phyloP scores from a whole-genome alignment of 176 grass and related monocot species.

The Oryza officinalis region DNA sequence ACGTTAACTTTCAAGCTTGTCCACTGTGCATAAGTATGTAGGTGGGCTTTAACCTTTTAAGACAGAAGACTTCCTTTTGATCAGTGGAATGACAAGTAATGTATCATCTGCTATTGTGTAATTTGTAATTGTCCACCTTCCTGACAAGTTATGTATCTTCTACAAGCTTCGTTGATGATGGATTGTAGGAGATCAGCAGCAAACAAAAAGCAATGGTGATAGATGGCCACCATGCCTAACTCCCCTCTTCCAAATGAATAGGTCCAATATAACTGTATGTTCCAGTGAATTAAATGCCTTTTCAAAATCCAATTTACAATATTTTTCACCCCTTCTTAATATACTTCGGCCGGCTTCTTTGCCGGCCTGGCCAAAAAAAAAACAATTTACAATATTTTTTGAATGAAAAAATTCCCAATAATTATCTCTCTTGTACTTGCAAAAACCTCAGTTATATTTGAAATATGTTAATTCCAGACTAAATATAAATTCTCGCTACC shows the following conservation, averaged over 20 bases:
- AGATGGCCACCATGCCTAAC: not conserved
- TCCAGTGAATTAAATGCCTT: not conserved
- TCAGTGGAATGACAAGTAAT: too few relatives aligned
- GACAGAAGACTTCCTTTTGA: not conserved
- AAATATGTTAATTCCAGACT: not conserved
- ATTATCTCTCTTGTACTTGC: not conserved
- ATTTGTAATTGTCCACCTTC: too few relatives aligned
- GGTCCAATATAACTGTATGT: too few relatives aligned
- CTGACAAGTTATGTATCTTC: not conserved
- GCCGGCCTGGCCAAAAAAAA: too few relatives aligned
- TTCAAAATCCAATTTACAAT: not conserved
- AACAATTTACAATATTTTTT: not conserved
- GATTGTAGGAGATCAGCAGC: not conserved
- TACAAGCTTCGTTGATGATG: not conserved
- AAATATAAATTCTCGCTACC: not conserved
- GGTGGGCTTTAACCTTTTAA: not conserved
- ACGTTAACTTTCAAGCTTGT: not conserved
- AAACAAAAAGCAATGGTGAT: not conserved
- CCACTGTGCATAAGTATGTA: not conserved
- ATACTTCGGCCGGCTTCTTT: too few relatives aligned
- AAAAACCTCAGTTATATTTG: not conserved
- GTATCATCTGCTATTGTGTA: too few relatives aligned
- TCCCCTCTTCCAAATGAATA: not conserved
- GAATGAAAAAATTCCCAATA: not conserved
- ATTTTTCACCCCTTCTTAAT: not conserved